Base-by-base conservation (phyloP, 2,329 filamentous ascomycete species). In the Penicillium psychrosexuale region DNA sequence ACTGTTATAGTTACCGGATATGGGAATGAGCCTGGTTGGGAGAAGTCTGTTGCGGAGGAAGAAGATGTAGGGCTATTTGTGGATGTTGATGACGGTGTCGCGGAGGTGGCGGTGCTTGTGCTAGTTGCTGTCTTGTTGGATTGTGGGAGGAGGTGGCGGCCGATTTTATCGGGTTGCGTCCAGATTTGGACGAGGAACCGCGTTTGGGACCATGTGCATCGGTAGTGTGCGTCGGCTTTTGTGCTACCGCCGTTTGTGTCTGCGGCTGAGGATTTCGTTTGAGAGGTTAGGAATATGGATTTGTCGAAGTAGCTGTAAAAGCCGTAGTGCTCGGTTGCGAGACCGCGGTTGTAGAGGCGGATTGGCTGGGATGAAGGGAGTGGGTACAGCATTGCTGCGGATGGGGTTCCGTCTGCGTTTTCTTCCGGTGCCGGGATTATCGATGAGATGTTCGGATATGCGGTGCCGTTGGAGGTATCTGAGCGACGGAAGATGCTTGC, bases 301-400 rank as follows among this genome's bases (percentile, higher is more conserved):
- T 91, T 90, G 74, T 91, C 86, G 72, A 89, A 97, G 78, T 96
- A 95, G 0, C 84, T 89, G 76, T 96, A 97, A 75, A 97, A 97
- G 2, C 90, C 91, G 72, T 95, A 97, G 74, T 96, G 91, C 71
- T 97, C 93, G 0, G 87, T 87, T 2, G 82, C 77, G 28, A 89
- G 78, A 17, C 89, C 91, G 19, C 91, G 88, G 70, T 97, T 90
- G 71, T 87, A 97, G 1, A 97, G 82, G 1, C 89, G 84, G 12
- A 97, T 78, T 0, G 91, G 93, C 66, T 97, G 94, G 56, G 77
- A 75, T 0, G 79, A 75, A 0, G 88, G 83, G 8, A 82, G 78
- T 0, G 91, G 89, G 43, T 94, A 83, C 59, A 97, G 78, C 9
- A 82, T 82, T 3, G 90, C 89, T 0, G 88, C 77, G 1, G 85